A percentile compares a stretch with the other conserved stretches of the same genome.
phyloP scores from a whole-genome alignment of 2,329 filamentous ascomycete species.

The Ambrosiella cleistominuta region DNA sequence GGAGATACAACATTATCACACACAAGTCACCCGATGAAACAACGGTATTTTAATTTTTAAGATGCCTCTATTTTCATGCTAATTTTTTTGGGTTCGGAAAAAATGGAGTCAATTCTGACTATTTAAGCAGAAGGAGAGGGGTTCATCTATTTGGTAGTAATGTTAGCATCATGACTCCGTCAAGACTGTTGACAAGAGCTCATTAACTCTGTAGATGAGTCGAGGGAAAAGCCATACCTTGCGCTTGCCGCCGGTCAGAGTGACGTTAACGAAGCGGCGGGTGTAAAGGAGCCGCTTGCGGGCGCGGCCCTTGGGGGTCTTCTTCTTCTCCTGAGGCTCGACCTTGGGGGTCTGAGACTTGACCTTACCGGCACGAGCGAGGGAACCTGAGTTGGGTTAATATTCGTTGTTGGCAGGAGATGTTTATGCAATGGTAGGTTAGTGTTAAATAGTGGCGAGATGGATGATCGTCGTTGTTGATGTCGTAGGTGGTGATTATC shows the following conservation, averaged over 20 bases:
- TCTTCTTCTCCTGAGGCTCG: slow-evolving; percentile 86
- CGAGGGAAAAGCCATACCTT: slow-evolving; percentile 44
- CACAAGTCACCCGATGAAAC: no score
- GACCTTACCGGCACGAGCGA: slow-evolving; percentile 83
- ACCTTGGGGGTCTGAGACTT: slow-evolving; percentile 92
- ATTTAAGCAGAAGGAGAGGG: slow-evolving; percentile 25
- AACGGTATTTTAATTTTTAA: not conserved
- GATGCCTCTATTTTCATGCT: not conserved
- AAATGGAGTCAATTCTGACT: not conserved
- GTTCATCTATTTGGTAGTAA: slow-evolving; percentile 21
- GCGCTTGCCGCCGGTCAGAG: slow-evolving; percentile 92
- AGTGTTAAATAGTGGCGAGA: not conserved
- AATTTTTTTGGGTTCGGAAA: slow-evolving; percentile 2
- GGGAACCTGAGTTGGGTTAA: slow-evolving; percentile 22
- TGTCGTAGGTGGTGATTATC: not conserved
- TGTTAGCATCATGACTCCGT: not conserved
- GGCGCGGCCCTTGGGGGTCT: slow-evolving; percentile 90
- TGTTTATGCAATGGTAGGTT: not conserved
- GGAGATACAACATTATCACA: no score
- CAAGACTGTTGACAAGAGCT: no score
- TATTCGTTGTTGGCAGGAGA: no score
- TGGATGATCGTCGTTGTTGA: not conserved
- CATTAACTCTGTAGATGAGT: not conserved
- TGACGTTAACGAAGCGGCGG: slow-evolving; percentile 95
- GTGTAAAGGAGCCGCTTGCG: slow-evolving; percentile 96